Conservation (phyloP, 352 stramenopile species). For the Globisporangium carolinianum region DNA sequence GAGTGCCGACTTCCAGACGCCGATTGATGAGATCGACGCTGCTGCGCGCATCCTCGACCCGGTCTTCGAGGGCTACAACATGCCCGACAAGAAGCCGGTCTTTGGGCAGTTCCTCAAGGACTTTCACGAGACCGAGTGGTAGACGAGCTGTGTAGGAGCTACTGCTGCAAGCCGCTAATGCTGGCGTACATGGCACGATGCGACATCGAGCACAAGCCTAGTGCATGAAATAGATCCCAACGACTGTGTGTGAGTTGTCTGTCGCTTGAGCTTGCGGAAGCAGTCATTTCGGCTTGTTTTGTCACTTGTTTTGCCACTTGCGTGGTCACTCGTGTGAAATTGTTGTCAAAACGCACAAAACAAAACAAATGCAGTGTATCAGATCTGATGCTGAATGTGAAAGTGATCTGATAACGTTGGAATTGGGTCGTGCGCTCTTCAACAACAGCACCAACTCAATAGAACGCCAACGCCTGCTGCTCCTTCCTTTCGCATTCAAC, state of each 20-base stretch:
- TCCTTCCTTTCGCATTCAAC: no score
- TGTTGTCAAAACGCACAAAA: no score
- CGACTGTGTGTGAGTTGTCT: not conserved
- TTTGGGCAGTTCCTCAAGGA: conserved; percentile 88
- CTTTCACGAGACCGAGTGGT: conserved; percentile 89
- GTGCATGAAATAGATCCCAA: no score
- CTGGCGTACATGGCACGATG: not conserved
- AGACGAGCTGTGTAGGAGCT: conserved; percentile 8
- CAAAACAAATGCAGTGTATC: no score
- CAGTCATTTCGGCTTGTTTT: not conserved
- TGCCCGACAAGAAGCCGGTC: conserved; percentile 28
- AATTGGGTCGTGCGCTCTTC: no score
- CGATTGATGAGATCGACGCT: conserved; percentile 97
- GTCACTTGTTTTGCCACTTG: not conserved
- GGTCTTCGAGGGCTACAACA: conserved; percentile 88
- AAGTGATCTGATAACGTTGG: no score
- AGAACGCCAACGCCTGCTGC: not conserved
- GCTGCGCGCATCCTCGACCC: conserved; percentile 93
- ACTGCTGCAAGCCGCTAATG: no score
- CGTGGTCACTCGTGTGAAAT: no score
- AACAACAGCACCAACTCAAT: not conserved
- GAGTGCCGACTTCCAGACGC: conserved; percentile 94
- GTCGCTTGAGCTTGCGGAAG: not conserved
- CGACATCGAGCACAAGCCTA: no score
- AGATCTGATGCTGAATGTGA: no score